Conservation (phyloP, 768 basidiomycete species). For the Leccinellum rugosiceps region DNA sequence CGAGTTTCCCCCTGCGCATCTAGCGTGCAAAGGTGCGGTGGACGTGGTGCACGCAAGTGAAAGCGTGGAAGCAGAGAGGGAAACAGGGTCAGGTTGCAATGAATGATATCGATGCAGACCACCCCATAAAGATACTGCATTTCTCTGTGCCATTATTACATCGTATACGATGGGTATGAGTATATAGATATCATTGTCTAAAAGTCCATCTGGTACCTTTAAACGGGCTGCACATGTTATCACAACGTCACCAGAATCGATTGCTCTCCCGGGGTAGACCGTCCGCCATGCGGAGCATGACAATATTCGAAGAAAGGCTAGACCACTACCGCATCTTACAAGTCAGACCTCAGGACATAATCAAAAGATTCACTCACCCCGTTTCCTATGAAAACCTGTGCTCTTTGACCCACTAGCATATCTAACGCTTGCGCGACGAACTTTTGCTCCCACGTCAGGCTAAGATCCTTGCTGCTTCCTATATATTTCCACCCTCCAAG, state of each 20-base stretch:
- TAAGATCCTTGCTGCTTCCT: conserved; percentile 39
- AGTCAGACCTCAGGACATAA: background rate
- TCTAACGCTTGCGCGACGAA: conserved; percentile 47
- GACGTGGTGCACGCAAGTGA: too few relatives aligned
- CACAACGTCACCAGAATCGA: conserved; percentile 32
- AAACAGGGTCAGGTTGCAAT: too few relatives aligned
- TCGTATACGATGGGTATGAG: too few relatives aligned
- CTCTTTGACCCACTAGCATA: conserved; percentile 45
- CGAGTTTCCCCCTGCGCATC: too few relatives aligned
- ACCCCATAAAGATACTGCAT: too few relatives aligned
- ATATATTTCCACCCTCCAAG: conserved; percentile 37
- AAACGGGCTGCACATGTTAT: background rate
- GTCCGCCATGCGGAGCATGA: conserved; percentile 36
- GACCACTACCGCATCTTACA: conserved; percentile 32
- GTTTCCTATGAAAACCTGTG: conserved; percentile 50
- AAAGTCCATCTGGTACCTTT: background rate
- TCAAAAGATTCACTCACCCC: conserved; percentile 36
- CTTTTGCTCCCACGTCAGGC: conserved; percentile 39
- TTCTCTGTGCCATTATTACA: too few relatives aligned
- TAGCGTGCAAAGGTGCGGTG: too few relatives aligned
- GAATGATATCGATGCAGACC: too few relatives aligned
- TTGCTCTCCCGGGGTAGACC: conserved; percentile 27
- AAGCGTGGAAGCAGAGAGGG: too few relatives aligned
- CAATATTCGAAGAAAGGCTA: conserved; percentile 38
- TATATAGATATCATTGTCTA: background rate